phyloP scores from a whole-genome alignment of 202 grass and related monocot genomes.

The Setaria italica region DNA sequence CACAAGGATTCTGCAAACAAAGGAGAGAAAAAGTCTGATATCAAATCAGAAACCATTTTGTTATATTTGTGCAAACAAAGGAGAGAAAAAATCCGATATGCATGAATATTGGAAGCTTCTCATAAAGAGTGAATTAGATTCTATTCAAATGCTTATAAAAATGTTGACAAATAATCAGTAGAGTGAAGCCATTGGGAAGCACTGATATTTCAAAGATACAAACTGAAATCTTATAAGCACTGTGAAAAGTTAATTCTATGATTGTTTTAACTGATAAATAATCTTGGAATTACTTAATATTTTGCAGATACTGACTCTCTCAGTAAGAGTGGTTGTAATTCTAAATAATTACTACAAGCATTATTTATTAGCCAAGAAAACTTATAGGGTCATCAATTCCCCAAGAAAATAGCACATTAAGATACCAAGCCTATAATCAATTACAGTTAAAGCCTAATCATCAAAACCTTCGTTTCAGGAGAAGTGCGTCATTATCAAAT shows the following conservation, averaged over 20 bases:
- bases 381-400: neutral
- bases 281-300: neutral
- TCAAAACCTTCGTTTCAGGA: conserved; percentile 26
- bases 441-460: conserved; percentile 1
- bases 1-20: conserved; percentile 54
- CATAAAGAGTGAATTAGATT: neutral
- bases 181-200: neutral
- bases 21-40: conserved; percentile 40
- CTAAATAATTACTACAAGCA: neutral
- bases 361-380: neutral
- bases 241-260: neutral
- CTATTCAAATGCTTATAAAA: neutral
- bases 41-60: conserved; percentile 25
- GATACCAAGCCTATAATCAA: neutral
- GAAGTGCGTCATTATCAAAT: neutral
- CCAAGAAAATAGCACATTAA: neutral
- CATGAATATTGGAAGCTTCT: neutral
- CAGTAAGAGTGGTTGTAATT: neutral
- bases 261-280: neutral
- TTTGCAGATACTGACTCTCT: neutral
- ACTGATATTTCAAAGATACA: neutral
- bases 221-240: neutral
- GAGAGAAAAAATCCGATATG: neutral
- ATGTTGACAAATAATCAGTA: neutral
- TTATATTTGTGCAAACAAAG: conserved; percentile 4